Conservation (phyloP, 305 asterid genomes). For the Petunia hybrid region DNA sequence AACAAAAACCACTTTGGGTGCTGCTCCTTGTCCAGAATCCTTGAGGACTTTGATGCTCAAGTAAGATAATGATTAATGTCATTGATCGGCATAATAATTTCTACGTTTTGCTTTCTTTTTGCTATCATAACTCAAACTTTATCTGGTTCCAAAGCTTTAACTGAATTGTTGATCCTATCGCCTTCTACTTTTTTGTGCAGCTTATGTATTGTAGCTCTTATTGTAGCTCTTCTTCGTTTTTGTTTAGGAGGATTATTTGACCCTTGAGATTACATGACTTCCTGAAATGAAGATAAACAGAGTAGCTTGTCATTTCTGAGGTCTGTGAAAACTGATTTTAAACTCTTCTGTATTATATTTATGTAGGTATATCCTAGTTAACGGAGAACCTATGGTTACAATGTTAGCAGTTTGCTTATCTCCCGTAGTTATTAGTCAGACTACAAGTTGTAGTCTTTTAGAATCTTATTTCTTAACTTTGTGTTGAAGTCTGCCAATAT, state of each 20-base stretch:
- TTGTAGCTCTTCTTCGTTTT: not conserved
- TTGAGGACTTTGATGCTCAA: constrained; percentile 27
- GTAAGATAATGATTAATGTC: constrained; percentile 18
- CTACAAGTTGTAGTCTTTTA: no score
- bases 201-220: no score
- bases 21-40: not conserved
- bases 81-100: not conserved
- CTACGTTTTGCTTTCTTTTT: not conserved
- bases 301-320: constrained; percentile 27
- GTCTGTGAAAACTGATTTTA: not conserved
- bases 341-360: not conserved
- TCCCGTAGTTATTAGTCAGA: not conserved
- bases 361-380: not conserved
- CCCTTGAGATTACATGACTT: not conserved
- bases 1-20: constrained; percentile 16
- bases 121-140: not conserved
- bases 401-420: not conserved
- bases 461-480: no score
- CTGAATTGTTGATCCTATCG: not conserved
- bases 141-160: not conserved
- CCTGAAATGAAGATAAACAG: not conserved
- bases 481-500: not conserved
- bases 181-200: constrained; percentile 13
- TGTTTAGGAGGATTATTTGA: constrained; percentile 7
- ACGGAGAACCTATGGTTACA: not conserved